Evolutionary conservation across 208 protist species (phyloP), one percentile per base, ranked within the genome.

Genomic region (Wallacemonas sp.): DNA sequence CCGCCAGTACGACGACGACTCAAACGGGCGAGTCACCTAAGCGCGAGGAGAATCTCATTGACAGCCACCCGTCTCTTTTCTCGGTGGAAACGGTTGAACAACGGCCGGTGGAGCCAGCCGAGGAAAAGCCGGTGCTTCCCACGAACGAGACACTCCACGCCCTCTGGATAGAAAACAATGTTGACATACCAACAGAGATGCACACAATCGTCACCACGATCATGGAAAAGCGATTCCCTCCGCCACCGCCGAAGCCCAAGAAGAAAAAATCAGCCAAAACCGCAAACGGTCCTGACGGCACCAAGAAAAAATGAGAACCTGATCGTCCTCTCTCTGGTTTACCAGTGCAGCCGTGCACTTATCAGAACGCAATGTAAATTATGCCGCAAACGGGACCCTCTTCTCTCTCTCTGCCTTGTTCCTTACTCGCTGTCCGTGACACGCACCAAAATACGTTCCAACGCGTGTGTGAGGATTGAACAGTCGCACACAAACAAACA

Each of bases 141-240:
- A 74, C 42, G 23, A 88, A 88, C 68, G 57, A 72, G 57, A 80
- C 59, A 42, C 50, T 89, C 49, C 66, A 89, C 69, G 85, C 77
- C 22, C 55, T 89, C 7, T 89, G 83, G 83, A 61, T 86, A 65
- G 65, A 79, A 1, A 55, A 76, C n/a, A 89, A 89, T 70, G 64
- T 64, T 39, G 55, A 73, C 48, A 70, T 79, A 16, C 72, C 79
- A 29, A 54, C 77, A 8, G 79, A 82, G 46, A 57, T 85, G 64
- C 70, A 79, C 33, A 67, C 64, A 55, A 66, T 75, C 48, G 7
- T 86, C 25, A 71, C 73, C 16, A 48, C 20, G 2, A 74, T 89
- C 63, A 65, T 89, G 39, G 63, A 72, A 25, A 85, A 82, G 54
- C 74, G 83, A 28, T 77, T 76, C 70, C 83, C 83, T 45, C 76